These are phyloP conservation scores for Aspergillus fumigatiaffinis DNA, from an alignment of 2,329 filamentous ascomycete genomes.

Conservation along the genomic window DNA sequence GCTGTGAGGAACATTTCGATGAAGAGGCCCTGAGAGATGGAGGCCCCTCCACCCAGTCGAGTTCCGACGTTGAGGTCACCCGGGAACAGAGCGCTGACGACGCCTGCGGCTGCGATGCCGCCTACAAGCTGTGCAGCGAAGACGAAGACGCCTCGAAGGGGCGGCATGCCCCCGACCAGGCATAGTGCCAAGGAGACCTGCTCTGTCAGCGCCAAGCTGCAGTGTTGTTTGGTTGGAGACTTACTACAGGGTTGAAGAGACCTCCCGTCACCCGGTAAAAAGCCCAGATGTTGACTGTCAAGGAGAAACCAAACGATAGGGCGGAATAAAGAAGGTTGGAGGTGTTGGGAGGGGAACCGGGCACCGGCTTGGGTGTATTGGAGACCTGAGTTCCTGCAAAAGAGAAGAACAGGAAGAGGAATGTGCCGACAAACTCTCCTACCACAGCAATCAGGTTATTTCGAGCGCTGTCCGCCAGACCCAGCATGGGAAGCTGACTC, in stretches of 20 bases:
- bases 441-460: slow-evolving; percentile 46
- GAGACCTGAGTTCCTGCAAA: slow-evolving; percentile 47
- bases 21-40: slow-evolving; percentile 57
- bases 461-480: slow-evolving; percentile 31
- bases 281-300: slow-evolving; percentile 53
- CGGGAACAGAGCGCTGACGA: slow-evolving; percentile 57
- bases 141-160: slow-evolving; percentile 50
- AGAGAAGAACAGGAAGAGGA: slow-evolving; percentile 48
- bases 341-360: slow-evolving; percentile 33
- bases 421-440: slow-evolving; percentile 52
- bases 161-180: slow-evolving; percentile 56
- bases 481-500: slow-evolving; percentile 31
- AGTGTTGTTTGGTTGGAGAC: slow-evolving; percentile 2
- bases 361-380: slow-evolving; percentile 32
- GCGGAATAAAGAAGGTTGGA: slow-evolving; percentile 41
- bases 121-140: slow-evolving; percentile 56
- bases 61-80: slow-evolving; percentile 55
- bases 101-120: slow-evolving; percentile 56
- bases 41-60: slow-evolving; percentile 50
- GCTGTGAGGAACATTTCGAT: slow-evolving; percentile 65
- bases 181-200: slow-evolving; percentile 57
- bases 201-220: neutral
- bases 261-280: slow-evolving; percentile 52
- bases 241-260: slow-evolving; percentile 49
- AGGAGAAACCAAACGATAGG: slow-evolving; percentile 44